These are phyloP conservation scores for Geranium rotundifolium DNA, from an alignment of 345 rosid species.

Conservation along the genomic window DNA sequence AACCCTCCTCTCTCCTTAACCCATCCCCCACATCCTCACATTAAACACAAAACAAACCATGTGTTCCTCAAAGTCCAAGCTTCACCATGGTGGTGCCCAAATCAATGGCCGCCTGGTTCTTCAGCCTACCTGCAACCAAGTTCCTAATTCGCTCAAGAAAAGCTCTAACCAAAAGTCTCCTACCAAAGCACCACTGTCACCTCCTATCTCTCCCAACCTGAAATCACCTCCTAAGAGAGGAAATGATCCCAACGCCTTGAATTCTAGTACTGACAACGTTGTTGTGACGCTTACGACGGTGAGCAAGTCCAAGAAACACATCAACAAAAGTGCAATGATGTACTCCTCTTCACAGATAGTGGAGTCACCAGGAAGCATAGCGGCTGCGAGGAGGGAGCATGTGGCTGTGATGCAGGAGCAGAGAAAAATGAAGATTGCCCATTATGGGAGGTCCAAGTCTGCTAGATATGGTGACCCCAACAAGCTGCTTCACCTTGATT, in stretches of 20 bases:
- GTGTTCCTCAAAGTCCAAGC: constrained; percentile 33
- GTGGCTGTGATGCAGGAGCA: constrained; percentile 48
- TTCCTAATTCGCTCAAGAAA: constrained; percentile 13
- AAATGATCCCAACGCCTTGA: constrained; percentile 21
- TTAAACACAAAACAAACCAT: constrained; percentile 8
- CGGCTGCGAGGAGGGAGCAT: constrained; percentile 54
- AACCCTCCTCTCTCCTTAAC: neutral
- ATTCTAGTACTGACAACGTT: constrained; percentile 28
- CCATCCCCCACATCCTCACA: neutral
- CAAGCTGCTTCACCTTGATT: constrained; percentile 18
- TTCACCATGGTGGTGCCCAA: constrained; percentile 10
- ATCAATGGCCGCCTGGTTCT: too few relatives aligned
- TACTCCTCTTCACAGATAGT: constrained; percentile 1
- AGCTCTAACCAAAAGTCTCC: constrained; percentile 15
- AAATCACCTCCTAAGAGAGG: constrained; percentile 32
- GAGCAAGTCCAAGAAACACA: constrained; percentile 49
- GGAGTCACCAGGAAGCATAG: constrained; percentile 51
- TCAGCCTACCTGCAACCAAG: constrained; percentile 37
- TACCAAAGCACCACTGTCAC: constrained; percentile 14
- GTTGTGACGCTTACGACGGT: constrained; percentile 12
- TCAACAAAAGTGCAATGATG: constrained; percentile 11
- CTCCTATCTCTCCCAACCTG: constrained; percentile 25
- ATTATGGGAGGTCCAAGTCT: constrained; percentile 53
- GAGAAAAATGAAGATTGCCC: constrained; percentile 54
- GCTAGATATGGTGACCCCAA: constrained; percentile 28